A percentile compares a stretch with the other conserved stretches of the same genome.
Conservation (phyloP, 2,329 filamentous ascomycete genomes). For the Emmonsiellopsis sp. region DNA sequence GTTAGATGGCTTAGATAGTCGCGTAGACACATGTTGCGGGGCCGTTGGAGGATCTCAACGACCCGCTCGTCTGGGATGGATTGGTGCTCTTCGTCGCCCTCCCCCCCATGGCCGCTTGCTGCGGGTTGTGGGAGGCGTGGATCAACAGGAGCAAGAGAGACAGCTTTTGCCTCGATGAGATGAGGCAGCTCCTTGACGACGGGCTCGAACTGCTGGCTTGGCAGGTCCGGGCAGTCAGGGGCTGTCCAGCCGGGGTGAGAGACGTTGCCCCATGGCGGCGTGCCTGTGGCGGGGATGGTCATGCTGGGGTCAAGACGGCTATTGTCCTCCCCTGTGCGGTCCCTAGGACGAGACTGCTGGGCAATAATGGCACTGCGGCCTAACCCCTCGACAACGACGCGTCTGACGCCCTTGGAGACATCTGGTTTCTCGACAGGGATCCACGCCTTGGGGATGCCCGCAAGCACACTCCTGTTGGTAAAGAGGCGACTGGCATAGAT, state of each 20-base stretch:
- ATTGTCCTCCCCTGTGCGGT: constrained; percentile 37
- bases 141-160: constrained; percentile 66
- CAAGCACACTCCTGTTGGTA: constrained; percentile 69
- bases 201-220: constrained; percentile 71
- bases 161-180: constrained; percentile 82
- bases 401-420: constrained; percentile 62
- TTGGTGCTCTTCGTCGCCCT: constrained; percentile 20
- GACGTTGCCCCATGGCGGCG: constrained; percentile 69
- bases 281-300: constrained; percentile 25
- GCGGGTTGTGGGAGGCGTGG: constrained; percentile 33
- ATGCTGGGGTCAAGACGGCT: constrained; percentile 8
- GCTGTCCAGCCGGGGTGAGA: constrained; percentile 84
- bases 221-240: constrained; percentile 62
- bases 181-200: constrained; percentile 79
- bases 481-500: constrained; percentile 80
- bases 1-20: constrained; percentile 68
- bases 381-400: constrained; percentile 64
- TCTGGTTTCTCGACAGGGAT: constrained; percentile 80
- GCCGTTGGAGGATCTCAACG: constrained; percentile 61
- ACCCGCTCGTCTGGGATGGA: constrained; percentile 54
- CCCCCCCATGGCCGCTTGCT: constrained; percentile 3
- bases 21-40: constrained; percentile 61
- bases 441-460: constrained; percentile 76
- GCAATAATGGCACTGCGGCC: constrained; percentile 71
- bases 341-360: constrained; percentile 63